Percentiles rank a stretch among this genome's conserved stretches.
phyloP scores from a whole-genome alignment of 202 grass and related monocot species.

The Saccharum hybrid region DNA sequence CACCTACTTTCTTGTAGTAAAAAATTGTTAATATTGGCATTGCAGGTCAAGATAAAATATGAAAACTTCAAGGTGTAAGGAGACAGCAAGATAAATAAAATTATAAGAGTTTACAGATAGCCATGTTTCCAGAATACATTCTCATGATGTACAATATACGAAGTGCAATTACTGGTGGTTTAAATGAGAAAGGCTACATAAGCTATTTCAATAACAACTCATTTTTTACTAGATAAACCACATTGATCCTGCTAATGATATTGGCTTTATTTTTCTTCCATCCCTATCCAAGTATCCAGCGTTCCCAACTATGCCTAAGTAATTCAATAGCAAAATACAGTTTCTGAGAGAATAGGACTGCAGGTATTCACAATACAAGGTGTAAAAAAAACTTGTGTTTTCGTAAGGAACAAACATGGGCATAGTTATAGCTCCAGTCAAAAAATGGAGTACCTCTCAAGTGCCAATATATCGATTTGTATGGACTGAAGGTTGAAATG shows the following conservation, averaged over 20 bases:
- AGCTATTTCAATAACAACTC: conserved; percentile 8
- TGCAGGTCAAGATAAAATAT: conserved; percentile 24
- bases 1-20: conserved; percentile 12
- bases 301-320: background rate
- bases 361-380: conserved; percentile 5
- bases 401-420: background rate
- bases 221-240: conserved; percentile 7
- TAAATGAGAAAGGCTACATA: background rate
- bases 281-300: background rate
- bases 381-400: background rate
- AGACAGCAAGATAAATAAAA: conserved; percentile 19
- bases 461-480: background rate
- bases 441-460: background rate
- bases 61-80: conserved; percentile 13
- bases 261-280: conserved; percentile 13
- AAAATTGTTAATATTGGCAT: background rate
- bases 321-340: conserved; percentile 4
- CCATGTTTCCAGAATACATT: background rate
- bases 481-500: background rate
- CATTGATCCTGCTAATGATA: background rate
- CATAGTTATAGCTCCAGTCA: background rate
- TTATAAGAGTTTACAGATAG: conserved; percentile 6
- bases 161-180: conserved; percentile 8
- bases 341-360: conserved; percentile 15
- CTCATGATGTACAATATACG: conserved; percentile 6